These are phyloP conservation scores for Vanderwaltozyma tropicalis DNA, from an alignment of 805 yeast genomes.

Conservation along the genomic window DNA sequence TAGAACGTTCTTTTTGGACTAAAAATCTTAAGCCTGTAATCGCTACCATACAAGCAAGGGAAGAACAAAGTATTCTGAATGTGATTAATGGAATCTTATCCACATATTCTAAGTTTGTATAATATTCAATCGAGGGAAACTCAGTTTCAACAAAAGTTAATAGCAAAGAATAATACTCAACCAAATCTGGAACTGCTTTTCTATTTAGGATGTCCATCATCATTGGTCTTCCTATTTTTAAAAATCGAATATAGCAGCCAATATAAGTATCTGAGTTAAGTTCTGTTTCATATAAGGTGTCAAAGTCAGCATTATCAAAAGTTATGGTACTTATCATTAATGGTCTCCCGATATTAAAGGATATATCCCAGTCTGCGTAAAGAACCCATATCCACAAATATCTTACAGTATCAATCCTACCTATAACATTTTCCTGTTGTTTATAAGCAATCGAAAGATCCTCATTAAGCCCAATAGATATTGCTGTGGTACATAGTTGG, in stretches of 20 bases:
- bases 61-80: not conserved
- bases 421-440: constrained; percentile 11
- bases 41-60: not conserved
- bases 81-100: constrained; percentile 2
- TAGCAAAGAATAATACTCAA: not conserved
- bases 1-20: constrained; percentile 6
- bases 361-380: constrained; percentile 15
- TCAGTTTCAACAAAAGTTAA: constrained; percentile 8
- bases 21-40: constrained; percentile 11
- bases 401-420: constrained; percentile 13
- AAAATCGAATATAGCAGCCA: constrained; percentile 9
- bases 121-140: constrained; percentile 8
- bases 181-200: constrained; percentile 8
- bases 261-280: not conserved
- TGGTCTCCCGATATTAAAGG: constrained; percentile 21
- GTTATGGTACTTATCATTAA: constrained; percentile 4
- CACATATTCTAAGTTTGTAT: constrained; percentile 5
- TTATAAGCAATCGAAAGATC: constrained; percentile 11
- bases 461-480: constrained; percentile 18
- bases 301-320: constrained; percentile 5
- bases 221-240: constrained; percentile 15
- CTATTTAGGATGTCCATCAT: constrained; percentile 5
- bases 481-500: constrained; percentile 10
- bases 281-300: not conserved
- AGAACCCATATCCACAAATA: constrained; percentile 22